Conservation (phyloP, 2,329 filamentous ascomycete species). For the Verticillium albo-atrum region DNA sequence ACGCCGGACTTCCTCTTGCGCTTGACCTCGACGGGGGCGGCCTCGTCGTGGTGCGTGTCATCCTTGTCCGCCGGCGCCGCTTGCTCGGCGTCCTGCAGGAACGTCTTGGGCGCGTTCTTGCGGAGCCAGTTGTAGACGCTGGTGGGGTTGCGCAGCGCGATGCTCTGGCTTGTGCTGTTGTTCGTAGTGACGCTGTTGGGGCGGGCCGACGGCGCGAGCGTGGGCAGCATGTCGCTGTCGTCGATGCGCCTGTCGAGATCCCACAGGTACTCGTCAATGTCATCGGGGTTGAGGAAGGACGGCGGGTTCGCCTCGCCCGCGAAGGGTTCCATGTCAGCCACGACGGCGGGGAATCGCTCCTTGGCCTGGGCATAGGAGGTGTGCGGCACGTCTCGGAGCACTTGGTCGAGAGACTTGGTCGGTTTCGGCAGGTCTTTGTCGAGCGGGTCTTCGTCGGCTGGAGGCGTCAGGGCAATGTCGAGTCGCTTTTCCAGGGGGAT, state of each 20-base stretch:
- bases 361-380: constrained; percentile 48
- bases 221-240: constrained; percentile 37
- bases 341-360: constrained; percentile 57
- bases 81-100: constrained; percentile 70
- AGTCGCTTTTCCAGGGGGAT: constrained; percentile 71
- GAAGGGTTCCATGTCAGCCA: constrained; percentile 43
- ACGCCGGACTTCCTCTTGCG: constrained; percentile 16
- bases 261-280: constrained; percentile 70
- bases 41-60: constrained; percentile 31
- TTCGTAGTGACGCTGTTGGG: constrained; percentile 25
- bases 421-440: constrained; percentile 31
- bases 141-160: constrained; percentile 64
- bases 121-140: constrained; percentile 96
- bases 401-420: constrained; percentile 43
- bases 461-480: constrained; percentile 55
- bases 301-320: constrained; percentile 54
- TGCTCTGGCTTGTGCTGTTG: constrained; percentile 30
- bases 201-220: constrained; percentile 46
- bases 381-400: constrained; percentile 50
- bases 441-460: constrained; percentile 32
- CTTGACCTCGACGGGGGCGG: constrained; percentile 12
- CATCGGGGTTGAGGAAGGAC: constrained; percentile 63
- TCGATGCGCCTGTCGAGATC: constrained; percentile 53
- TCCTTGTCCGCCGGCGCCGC: constrained; percentile 26
- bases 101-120: constrained; percentile 77